Evolutionary conservation across 306 rosid genomes (phyloP), one percentile per base, ranked within the genome.

Genomic region (Casuarina glauca): DNA sequence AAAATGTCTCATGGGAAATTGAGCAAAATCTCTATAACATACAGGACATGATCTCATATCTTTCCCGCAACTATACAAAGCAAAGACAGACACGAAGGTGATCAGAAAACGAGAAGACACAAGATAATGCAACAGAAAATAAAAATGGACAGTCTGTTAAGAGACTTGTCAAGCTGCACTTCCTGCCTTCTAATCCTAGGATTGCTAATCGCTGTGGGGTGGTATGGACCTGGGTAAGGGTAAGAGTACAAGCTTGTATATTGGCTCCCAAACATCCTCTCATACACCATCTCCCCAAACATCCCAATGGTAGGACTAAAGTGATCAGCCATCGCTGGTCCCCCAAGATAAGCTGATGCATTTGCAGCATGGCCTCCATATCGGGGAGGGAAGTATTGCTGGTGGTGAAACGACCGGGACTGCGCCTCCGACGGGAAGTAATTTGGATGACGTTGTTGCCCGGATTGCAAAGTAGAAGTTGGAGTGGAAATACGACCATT

Each of bases 161-260:
- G 87, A 69, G 97, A 92, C 84, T 87, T 92, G 71, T 90, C 93
- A 46, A 92, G 84, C 82, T 86, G 90, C 88, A 90, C 79, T 75
- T 94, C 98, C 78, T 90, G 98, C 85, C 97, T 89, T 85, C 95
- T 89, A 87, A 94, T 82, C 86, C 98, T 85, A 46, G 79, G 90
- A 76, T 84, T 89, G 66, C 78, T 60, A 80, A 66, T 80, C 62
- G 86, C 89, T 38, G 49, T 62, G 3, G 73, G 76, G 44, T 76
- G 83, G 84, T 89, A 83, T 2, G 84, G 32, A 71, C 67, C 72
- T 57, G 62, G 3, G n/a, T 78, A 69, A 9, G 84, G 87, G 78
- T 81, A 50, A 3, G 91, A n/a, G 79, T 86, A 89, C 75, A 84
- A 46, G 78, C 66, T 89, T 44, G 88, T 36, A 62, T 85, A 87